phyloP scores from a whole-genome alignment of 2,329 filamentous ascomycete species.

The Xylaria polymorpha region DNA sequence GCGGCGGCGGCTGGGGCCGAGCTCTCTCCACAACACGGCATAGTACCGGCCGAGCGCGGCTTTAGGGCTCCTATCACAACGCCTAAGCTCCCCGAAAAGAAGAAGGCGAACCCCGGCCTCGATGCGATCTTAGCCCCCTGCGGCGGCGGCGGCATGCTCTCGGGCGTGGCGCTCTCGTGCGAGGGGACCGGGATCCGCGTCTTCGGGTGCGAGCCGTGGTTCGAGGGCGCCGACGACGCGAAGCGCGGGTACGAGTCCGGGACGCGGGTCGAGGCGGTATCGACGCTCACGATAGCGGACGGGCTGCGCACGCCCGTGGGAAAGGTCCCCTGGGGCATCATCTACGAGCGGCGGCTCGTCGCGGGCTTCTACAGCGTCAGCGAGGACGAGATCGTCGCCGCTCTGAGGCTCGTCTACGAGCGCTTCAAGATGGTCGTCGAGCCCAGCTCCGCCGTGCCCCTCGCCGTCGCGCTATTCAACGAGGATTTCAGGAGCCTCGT shows the following conservation, averaged over 20 bases:
- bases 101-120: conserved; percentile 54
- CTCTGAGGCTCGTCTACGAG: conserved; percentile 84
- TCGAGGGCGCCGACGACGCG: conserved; percentile 86
- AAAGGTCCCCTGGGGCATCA: conserved; percentile 77
- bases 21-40: neutral
- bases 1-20: conserved; percentile 6
- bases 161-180: conserved; percentile 82
- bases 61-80: conserved; percentile 34
- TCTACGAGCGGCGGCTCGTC: conserved; percentile 78
- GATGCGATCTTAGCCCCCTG: conserved; percentile 84
- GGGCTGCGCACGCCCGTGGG: conserved; percentile 88
- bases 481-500: conserved; percentile 82
- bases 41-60: conserved; percentile 14
- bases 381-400: conserved; percentile 83
- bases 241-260: conserved; percentile 75
- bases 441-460: conserved; percentile 84
- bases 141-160: conserved; percentile 89
- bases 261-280: conserved; percentile 73
- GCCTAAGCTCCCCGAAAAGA: conserved; percentile 22
- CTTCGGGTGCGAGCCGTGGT: conserved; percentile 87
- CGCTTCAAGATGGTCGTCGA: conserved; percentile 91
- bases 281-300: conserved; percentile 85
- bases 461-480: conserved; percentile 86
- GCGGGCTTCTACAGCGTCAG: conserved; percentile 76
- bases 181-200: conserved; percentile 77